These are phyloP conservation scores for Talaromyces sp. DNA, from an alignment of 2,329 filamentous ascomycete genomes.

Conservation along the genomic window DNA sequence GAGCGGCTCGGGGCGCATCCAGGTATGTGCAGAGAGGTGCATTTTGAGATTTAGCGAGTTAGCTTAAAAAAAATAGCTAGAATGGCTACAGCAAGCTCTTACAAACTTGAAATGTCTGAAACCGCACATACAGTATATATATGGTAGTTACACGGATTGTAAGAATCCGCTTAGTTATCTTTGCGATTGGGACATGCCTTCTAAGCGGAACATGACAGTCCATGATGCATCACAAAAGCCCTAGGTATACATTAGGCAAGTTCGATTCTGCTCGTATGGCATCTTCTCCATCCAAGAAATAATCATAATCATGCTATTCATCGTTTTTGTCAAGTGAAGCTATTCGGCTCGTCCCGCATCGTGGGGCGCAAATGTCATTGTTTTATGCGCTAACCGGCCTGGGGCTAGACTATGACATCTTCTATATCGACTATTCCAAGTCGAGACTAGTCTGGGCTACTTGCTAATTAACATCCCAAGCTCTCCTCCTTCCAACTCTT, in stretches of 20 bases:
- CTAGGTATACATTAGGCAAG: not conserved
- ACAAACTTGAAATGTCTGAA: not conserved
- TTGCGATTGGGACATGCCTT: not conserved
- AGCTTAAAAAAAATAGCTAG: not conserved
- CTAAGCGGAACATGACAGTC: not conserved
- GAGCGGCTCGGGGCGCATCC: slow-evolving; percentile 16
- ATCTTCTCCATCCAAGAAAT: too few relatives aligned
- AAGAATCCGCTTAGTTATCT: not conserved
- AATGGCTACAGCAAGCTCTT: not conserved
- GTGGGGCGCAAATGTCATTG: slow-evolving; percentile 5
- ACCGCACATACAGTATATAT: not conserved
- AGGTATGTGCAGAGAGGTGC: slow-evolving; percentile 14
- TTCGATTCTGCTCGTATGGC: too few relatives aligned
- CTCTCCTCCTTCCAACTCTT: not conserved
- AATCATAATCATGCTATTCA: too few relatives aligned
- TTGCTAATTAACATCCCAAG: not conserved
- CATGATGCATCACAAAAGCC: not conserved
- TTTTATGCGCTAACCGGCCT: not conserved
- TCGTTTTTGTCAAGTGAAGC: not conserved
- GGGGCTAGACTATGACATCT: not conserved
- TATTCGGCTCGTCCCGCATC: slow-evolving; percentile 4
- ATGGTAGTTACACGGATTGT: not conserved
- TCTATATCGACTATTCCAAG: not conserved
- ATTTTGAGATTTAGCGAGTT: not conserved
- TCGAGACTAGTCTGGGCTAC: not conserved